A percentile compares a stretch with the other conserved stretches of the same genome.
These are phyloP conservation scores for Phaeomoniella chlamydospora DNA, from an alignment of 2,329 filamentous ascomycete genomes.

Conservation along the genomic window DNA sequence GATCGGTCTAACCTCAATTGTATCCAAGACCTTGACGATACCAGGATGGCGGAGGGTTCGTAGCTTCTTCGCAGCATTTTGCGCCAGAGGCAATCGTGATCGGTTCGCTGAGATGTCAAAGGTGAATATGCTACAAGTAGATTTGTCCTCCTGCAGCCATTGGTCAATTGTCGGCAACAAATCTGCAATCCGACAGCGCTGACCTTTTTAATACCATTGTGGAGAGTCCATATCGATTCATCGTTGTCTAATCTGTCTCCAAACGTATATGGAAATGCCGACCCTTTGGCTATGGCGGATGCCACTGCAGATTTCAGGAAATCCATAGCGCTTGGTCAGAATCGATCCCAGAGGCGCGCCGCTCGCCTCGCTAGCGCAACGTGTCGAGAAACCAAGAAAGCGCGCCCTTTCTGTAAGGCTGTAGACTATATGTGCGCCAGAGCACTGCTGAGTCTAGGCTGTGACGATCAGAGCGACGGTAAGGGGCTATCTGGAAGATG, in stretches of 20 bases:
- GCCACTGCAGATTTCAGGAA: conserved; percentile 96
- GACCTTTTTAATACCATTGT: conserved; percentile 87
- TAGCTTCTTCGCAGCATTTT: conserved; percentile 86
- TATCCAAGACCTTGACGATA: conserved; percentile 85
- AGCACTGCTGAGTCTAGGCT: no score
- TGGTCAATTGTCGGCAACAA: conserved; percentile 1
- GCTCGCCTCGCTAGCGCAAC: no score
- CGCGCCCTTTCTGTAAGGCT: no score
- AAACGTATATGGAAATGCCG: conserved; percentile 82
- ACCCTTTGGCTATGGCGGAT: conserved; percentile 89
- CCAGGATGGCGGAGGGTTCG: conserved; percentile 88
- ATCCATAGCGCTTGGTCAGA: conserved; percentile 68
- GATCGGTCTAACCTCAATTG: conserved; percentile 66
- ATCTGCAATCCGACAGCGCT: no score
- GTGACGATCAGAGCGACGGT: no score
- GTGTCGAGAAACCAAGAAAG: no score
- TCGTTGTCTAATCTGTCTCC: conserved; percentile 86
- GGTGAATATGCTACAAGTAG: conserved; percentile 89
- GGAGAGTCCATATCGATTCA: conserved; percentile 89
- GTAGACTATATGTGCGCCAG: no score
- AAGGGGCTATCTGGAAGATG: no score
- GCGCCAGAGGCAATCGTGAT: conserved; percentile 69
- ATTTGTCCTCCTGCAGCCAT: conserved; percentile 77
- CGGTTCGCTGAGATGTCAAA: conserved; percentile 79
- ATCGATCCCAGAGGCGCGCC: no score